These are phyloP conservation scores for Saturnispora hagleri DNA, from an alignment of 805 yeast genomes.

Conservation along the genomic window DNA sequence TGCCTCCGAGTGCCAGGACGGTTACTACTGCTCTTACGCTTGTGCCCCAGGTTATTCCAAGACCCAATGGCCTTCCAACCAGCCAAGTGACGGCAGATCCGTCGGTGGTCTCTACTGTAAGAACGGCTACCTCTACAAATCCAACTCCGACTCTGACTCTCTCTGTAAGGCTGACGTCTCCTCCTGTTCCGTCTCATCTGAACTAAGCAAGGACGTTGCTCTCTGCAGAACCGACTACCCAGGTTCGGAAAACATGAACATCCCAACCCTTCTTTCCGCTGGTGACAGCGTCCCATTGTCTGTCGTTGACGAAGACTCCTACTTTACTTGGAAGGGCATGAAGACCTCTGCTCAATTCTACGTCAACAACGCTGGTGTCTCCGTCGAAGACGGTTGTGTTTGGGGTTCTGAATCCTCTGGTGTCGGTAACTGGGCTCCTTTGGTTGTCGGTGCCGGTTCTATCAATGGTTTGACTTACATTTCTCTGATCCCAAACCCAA, in stretches of 20 bases:
- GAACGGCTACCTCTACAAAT: constrained; percentile 50
- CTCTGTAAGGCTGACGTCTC: constrained; percentile 60
- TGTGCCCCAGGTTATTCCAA: constrained; percentile 76
- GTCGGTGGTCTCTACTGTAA: constrained; percentile 64
- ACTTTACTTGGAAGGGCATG: constrained; percentile 55
- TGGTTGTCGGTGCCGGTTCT: constrained; percentile 70
- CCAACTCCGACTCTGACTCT: constrained; percentile 41
- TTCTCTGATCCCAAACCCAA: constrained; percentile 72
- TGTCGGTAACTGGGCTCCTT: constrained; percentile 75
- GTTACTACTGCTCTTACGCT: constrained; percentile 67
- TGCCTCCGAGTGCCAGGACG: constrained; percentile 50
- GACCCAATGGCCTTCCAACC: constrained; percentile 67
- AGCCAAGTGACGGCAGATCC: constrained; percentile 60
- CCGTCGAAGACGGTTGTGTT: constrained; percentile 57
- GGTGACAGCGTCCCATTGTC: constrained; percentile 44
- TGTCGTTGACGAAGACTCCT: constrained; percentile 50
- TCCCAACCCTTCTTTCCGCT: constrained; percentile 55
- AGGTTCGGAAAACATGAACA: constrained; percentile 73
- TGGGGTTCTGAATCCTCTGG: constrained; percentile 56
- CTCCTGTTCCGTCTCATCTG: constrained; percentile 44
- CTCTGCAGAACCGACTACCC: constrained; percentile 76
- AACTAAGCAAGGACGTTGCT: constrained; percentile 45
- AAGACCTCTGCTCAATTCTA: constrained; percentile 65
- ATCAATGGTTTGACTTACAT: constrained; percentile 50
- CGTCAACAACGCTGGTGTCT: constrained; percentile 70